These are phyloP conservation scores for Ceratobasidium sp. DNA, from an alignment of 1,284 basidiomycete species.

Conservation along the genomic window DNA sequence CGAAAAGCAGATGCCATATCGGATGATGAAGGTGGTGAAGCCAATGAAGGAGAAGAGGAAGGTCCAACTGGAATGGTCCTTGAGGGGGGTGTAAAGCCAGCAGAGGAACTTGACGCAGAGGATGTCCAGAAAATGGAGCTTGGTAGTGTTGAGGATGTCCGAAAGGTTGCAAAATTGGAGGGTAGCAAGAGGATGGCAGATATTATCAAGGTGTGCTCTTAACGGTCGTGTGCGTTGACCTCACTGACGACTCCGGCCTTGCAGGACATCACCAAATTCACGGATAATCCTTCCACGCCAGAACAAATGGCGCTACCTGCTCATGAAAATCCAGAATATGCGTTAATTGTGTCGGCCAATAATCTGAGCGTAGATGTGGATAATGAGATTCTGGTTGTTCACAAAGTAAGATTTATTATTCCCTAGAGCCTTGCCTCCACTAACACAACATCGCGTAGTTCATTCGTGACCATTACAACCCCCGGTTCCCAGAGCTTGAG, in stretches of 20 bases:
- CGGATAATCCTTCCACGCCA: slow-evolving; percentile 76
- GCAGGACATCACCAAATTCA: slow-evolving; percentile 90
- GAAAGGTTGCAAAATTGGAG: slow-evolving; percentile 88
- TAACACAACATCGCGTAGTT: slow-evolving; percentile 64
- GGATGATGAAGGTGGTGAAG: slow-evolving; percentile 59
- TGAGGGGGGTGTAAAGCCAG: slow-evolving; percentile 89
- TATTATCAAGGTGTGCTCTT: slow-evolving; percentile 74
- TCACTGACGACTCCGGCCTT: background rate
- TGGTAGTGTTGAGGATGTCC: slow-evolving; percentile 81
- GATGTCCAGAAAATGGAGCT: slow-evolving; percentile 95
- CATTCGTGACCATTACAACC: slow-evolving; percentile 96
- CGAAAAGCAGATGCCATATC: slow-evolving; percentile 62
- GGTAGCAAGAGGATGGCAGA: slow-evolving; percentile 86
- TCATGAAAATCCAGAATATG: slow-evolving; percentile 95
- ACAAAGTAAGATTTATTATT: slow-evolving; percentile 73
- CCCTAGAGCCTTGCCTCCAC: slow-evolving; percentile 17
- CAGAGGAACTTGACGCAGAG: slow-evolving; percentile 91
- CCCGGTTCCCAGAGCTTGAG: slow-evolving; percentile 97
- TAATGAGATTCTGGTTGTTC: slow-evolving; percentile 96
- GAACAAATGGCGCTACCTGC: slow-evolving; percentile 82
- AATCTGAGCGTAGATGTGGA: slow-evolving; percentile 98
- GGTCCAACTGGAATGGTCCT: slow-evolving; percentile 71
- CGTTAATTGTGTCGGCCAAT: slow-evolving; percentile 96
- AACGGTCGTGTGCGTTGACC: background rate
- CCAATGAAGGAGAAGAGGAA: slow-evolving; percentile 54